Conservation (phyloP, 2,329 filamentous ascomycete species). For the Aspergillus sp. region DNA sequence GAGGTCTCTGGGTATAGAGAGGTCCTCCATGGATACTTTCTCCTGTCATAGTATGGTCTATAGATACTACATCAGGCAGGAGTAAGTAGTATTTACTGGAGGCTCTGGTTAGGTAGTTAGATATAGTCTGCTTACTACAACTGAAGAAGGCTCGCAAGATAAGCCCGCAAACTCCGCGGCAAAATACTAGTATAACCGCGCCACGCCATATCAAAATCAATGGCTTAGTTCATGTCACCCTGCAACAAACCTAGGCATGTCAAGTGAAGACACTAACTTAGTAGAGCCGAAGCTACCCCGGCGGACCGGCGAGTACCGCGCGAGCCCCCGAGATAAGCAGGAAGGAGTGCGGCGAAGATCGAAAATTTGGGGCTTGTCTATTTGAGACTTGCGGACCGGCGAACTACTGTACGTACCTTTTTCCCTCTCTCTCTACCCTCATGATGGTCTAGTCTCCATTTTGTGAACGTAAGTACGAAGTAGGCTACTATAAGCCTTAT, state of each 20-base stretch:
- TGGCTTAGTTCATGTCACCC: not conserved
- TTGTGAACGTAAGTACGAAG: too few relatives aligned
- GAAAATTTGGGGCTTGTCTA: conserved; percentile 1
- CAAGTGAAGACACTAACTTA: not conserved
- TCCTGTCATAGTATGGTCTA: not conserved
- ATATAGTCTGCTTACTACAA: not conserved
- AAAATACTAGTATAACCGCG: not conserved
- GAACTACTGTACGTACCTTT: conserved; percentile 3
- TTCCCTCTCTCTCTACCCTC: too few relatives aligned
- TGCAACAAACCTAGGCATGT: not conserved
- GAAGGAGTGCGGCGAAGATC: not conserved
- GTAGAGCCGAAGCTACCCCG: not conserved
- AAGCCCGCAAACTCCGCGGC: not conserved
- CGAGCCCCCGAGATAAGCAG: conserved; percentile 1
- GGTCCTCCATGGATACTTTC: not conserved
- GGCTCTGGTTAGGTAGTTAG: not conserved
- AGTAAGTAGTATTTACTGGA: not conserved
- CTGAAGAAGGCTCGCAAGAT: not conserved
- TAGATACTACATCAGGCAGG: not conserved
- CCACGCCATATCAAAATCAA: not conserved
- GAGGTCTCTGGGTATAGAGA: not conserved
- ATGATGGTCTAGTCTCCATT: too few relatives aligned
- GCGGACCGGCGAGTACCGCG: conserved; percentile 6
- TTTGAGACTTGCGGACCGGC: not conserved
- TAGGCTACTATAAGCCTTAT: too few relatives aligned